These are phyloP conservation scores for Saccharomycopsis javanensis DNA, from an alignment of 805 yeast species.

Conservation along the genomic window DNA sequence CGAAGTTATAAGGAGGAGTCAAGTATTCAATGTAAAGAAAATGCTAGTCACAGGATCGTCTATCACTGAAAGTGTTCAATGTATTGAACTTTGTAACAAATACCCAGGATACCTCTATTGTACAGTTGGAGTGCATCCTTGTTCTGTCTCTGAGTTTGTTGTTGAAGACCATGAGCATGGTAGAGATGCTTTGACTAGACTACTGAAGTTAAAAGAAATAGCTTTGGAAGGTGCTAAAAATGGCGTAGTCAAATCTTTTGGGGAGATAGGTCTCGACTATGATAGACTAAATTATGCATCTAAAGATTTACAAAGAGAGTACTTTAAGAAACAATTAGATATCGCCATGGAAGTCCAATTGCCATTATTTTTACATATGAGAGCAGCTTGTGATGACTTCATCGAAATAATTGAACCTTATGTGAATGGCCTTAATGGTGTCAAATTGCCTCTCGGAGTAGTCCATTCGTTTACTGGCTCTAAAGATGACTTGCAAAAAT, in stretches of 20 bases:
- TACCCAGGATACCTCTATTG: conserved; percentile 36
- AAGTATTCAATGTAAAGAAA: conserved; percentile 49
- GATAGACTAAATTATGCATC: conserved; percentile 77
- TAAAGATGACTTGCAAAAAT: conserved; percentile 44
- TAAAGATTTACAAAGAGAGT: conserved; percentile 52
- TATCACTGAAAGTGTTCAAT: conserved; percentile 52
- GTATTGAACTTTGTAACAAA: conserved; percentile 43
- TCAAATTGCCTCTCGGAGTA: conserved; percentile 51
- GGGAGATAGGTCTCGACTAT: conserved; percentile 93
- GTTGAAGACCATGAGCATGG: conserved; percentile 22
- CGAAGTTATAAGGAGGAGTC: conserved; percentile 58
- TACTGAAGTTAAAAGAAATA: conserved; percentile 40
- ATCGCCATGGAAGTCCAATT: conserved; percentile 42
- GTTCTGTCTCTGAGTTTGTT: conserved; percentile 56
- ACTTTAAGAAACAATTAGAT: conserved; percentile 67
- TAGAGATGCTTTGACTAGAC: conserved; percentile 30
- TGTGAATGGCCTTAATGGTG: conserved; percentile 25
- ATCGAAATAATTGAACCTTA: conserved; percentile 53
- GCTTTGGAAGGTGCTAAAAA: conserved; percentile 36
- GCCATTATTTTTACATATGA: conserved; percentile 85
- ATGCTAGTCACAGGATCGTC: conserved; percentile 82
- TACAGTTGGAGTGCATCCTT: conserved; percentile 95
- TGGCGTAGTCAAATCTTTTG: conserved; percentile 70
- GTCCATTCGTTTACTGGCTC: conserved; percentile 95
- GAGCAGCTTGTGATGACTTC: conserved; percentile 79